Evolutionary conservation across 1,139 yeast species (phyloP).

Genomic region (Candida anutae): DNA sequence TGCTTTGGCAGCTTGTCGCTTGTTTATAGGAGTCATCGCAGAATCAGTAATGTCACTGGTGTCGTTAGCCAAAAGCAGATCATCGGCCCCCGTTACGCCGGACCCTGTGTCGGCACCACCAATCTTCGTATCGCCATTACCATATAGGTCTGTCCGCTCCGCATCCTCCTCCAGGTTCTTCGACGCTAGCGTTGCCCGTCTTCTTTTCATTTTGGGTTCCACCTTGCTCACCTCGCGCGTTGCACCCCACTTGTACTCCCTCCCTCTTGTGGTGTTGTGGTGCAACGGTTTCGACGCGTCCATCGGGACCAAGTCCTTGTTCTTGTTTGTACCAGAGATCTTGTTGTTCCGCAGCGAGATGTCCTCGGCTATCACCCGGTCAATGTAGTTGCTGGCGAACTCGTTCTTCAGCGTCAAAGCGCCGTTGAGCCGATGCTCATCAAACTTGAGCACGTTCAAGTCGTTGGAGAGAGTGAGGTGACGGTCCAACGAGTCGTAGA

Average conservation of each 20-base stretch:
- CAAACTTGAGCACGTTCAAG: slow-evolving; percentile 20
- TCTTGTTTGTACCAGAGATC: slow-evolving; percentile 12
- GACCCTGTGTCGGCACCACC: no score
- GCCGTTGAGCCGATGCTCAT: slow-evolving; percentile 18
- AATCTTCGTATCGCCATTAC: no score
- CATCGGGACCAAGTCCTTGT: slow-evolving; percentile 11
- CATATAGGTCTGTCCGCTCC: no score
- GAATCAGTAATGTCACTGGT: background rate
- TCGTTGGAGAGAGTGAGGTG: slow-evolving; percentile 19
- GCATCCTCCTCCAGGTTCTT: no score
- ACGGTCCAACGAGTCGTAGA: slow-evolving; percentile 23
- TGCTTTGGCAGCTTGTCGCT: slow-evolving; percentile 7
- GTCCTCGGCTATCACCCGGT: slow-evolving; percentile 31
- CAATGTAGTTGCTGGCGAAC: slow-evolving; percentile 25
- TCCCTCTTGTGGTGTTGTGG: slow-evolving; percentile 18
- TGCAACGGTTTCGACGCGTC: slow-evolving; percentile 11
- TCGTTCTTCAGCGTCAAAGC: slow-evolving; percentile 19
- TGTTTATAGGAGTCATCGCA: background rate
- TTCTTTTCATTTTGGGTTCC: slow-evolving; percentile 10
- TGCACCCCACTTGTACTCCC: slow-evolving; percentile 27
- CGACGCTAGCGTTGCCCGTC: slow-evolving; percentile 5
- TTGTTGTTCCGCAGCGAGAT: slow-evolving; percentile 17
- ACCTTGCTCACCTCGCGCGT: slow-evolving; percentile 17
- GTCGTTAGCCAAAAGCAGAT: no score
- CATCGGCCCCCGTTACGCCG: no score